Evolutionary conservation across 768 basidiomycete species (phyloP).

Genomic region (Tylopilus balloui): DNA sequence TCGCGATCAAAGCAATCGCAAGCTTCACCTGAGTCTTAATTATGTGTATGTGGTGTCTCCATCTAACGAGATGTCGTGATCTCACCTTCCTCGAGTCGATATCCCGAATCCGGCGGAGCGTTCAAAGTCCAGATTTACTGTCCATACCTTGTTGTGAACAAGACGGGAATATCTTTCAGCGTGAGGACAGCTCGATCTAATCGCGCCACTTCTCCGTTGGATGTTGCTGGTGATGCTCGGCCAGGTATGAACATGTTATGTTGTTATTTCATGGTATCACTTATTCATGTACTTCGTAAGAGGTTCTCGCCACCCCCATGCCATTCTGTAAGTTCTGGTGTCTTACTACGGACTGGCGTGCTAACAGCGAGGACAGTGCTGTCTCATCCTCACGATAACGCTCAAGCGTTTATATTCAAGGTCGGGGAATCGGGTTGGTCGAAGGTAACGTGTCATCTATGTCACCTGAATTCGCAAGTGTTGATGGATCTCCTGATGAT

Average conservation of each 20-base stretch:
- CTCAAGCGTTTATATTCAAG: constrained; percentile 80
- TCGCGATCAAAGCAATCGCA: constrained; percentile 68
- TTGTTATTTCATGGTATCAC: constrained; percentile 12
- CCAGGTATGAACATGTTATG: constrained; percentile 40
- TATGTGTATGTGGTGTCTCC: constrained; percentile 65
- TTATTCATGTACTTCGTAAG: constrained; percentile 27
- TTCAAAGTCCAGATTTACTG: constrained; percentile 94
- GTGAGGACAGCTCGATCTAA: constrained; percentile 60
- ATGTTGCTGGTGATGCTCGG: constrained; percentile 79
- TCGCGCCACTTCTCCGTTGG: constrained; percentile 60
- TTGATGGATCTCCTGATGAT: constrained; percentile 9
- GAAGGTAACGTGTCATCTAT: constrained; percentile 44
- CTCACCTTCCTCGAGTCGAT: constrained; percentile 44
- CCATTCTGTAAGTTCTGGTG: constrained; percentile 71
- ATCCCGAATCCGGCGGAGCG: constrained; percentile 88
- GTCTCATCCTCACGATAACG: constrained; percentile 74
- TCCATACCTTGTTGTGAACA: constrained; percentile 89
- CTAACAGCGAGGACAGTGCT: constrained; percentile 53
- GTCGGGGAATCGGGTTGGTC: constrained; percentile 88
- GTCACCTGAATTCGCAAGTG: background rate
- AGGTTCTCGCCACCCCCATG: constrained; percentile 45
- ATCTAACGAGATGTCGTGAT: background rate
- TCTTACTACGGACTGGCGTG: constrained; percentile 1
- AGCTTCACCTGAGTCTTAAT: constrained; percentile 78
- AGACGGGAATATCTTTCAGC: constrained; percentile 80